A percentile compares a stretch with the other conserved stretches of the same genome.
phyloP scores from a whole-genome alignment of 148 eudicot species.

The Chenopodium suecicum region DNA sequence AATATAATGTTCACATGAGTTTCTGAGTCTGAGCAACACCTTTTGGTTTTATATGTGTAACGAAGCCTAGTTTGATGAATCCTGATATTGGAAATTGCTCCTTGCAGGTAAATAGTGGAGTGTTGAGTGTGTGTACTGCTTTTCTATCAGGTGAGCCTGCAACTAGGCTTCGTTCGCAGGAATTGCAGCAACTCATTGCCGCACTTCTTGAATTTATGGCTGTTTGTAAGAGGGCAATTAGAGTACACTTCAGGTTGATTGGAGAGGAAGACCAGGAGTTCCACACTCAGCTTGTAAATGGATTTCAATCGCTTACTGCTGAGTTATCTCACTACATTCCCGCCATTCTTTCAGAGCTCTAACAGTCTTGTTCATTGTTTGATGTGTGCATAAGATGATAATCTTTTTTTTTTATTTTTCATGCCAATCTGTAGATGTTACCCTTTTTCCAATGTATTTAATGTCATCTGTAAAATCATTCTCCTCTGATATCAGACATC shows the following conservation, averaged over 20 bases:
- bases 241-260: constrained; percentile 93
- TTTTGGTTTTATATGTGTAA: not conserved
- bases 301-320: constrained; percentile 97
- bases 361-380: constrained; percentile 6
- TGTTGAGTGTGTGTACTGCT: constrained; percentile 95
- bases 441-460: not conserved
- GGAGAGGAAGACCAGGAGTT: constrained; percentile 99
- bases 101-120: constrained; percentile 95
- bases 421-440: constrained; percentile 1
- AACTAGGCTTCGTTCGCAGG: constrained; percentile 94
- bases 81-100: too few relatives aligned
- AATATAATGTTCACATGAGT: not conserved
- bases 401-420: not conserved
- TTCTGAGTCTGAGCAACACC: not conserved
- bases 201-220: constrained; percentile 99
- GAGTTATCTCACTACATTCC: constrained; percentile 98
- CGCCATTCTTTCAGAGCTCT: constrained; percentile 96
- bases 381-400: constrained; percentile 11
- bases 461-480: not conserved
- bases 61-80: not conserved
- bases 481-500: too few relatives aligned
- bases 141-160: constrained; percentile 98
- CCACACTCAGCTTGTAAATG: constrained; percentile 95
- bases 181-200: constrained; percentile 94
- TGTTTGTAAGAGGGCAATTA: constrained; percentile 93